Base-by-base conservation (phyloP, 768 basidiomycete species). In the Lactifluus pinguis region DNA sequence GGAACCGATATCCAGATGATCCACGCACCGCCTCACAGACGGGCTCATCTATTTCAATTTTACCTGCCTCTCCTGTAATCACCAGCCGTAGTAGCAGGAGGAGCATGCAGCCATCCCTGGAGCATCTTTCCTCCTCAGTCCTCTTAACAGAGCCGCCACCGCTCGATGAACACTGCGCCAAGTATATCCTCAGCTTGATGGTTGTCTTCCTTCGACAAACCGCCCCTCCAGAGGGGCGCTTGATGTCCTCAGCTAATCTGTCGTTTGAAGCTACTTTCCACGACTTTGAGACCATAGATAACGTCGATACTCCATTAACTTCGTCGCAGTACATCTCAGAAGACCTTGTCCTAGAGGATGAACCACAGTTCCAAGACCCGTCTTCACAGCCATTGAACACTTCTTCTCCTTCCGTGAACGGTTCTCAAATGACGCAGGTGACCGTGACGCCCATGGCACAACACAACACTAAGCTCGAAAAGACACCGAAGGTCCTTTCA, bases 141-240 rank as follows among this genome's bases (percentile, higher is more conserved):
- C 68, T 73, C n/a, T 82, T 78, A 75, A 73, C 80, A 25, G 91
- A 92, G 65, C 82, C 85, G 17, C 76, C 83, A 4, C 82, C 89
- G 1, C 76, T 95, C 42, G 89, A 95, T 62, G 93, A 95, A 62
- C 77, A 79, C 39, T 86, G 89, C 65, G 91, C 89, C 29, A 83
- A 80, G 70, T 92, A 92, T 70, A 79, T 92, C 49, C 75, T 94
- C 55, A 85, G 84, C 69, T 85, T 93, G 48, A 85, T 94, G 82
- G 80, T 90, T 17, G 73, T 86, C n/a, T 90, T 89, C 70, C 79
- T 92, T 39, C 82, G 89, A 17, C 85, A 90, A 69, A 86, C 87
- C 0, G 76, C 83, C 0, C 75, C 80, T 38, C 72, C 77, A 21
- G 84, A 87, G 17, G 72, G 75, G 36, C 75, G 79, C 9, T 73